Evolutionary conservation across 208 protist species (phyloP), one percentile per base, ranked within the genome.

Genomic region (Leishmania amazonensis): DNA sequence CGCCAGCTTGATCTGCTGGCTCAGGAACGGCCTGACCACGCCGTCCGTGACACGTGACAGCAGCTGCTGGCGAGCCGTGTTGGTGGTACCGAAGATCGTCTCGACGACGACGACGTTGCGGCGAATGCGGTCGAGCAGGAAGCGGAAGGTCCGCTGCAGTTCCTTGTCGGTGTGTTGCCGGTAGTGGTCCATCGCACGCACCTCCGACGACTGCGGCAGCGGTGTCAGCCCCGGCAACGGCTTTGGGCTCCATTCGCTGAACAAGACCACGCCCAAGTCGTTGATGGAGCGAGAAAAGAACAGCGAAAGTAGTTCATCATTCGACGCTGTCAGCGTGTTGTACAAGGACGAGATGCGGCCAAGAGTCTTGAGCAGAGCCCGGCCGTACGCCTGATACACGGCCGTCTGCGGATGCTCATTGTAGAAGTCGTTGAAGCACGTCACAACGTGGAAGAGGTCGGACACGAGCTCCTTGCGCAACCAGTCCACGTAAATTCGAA

Each of bases 31-130:
- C 75, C 90, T 91, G 76, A 97, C 89, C 8, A 97, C 94, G 53
- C 89, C 87, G 42, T 97, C 93, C 28, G 89, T 96, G 15, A 96
- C 89, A 65, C 90, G 83, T 8, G 85, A 80, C 47, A 97, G 89
- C 24, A 97, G 84, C 88, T 97, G 94, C 80, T 96, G 94, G 0
- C 93, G 91, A 17, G 92, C 90, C 19, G 89, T 93, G 82, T 88
- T 88, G 31, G 88, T 93, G 64, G 84, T 95, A 62, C 94, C 94
- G 76, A 96, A 96, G 72, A 96, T 91, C 2, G 92, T 93, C 80
- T 97, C 92, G 4, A 97, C 94, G 35, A 96, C 83, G 64, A 96
- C 90, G 1, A 94, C 89, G 67, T 97, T 91, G 8, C 93, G 92
- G n/a, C 86, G 79, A 45, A 94, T 88, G 81, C 88, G 87, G n/a